Evolutionary conservation across 2,329 filamentous ascomycete genomes (phyloP), one percentile per base, ranked within the genome.

Genomic region (Fusarium phyllophilum): DNA sequence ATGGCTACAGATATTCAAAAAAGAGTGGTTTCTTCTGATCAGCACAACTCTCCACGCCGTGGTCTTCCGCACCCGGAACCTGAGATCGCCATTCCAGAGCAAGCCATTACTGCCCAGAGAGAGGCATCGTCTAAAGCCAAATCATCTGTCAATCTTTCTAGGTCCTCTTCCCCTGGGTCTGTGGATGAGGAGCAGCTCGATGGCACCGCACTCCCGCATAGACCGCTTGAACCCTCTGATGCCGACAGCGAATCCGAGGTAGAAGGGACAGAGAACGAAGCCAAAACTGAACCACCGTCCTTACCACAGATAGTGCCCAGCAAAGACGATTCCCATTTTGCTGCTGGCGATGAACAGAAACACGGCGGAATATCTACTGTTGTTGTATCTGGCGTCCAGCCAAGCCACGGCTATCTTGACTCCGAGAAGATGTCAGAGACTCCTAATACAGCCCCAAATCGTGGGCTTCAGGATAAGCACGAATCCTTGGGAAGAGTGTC

Each of bases 211-310:
- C 36, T 36, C 12, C 45, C 34, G 2, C 41, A 46, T 45, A 34
- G n/a, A 49, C 24, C 33, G 12, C 39, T 20, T 20, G 45, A 41
- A 17, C 39, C 34, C n/a, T 49, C 42, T 15, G 64, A 70, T 31
- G 26, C 56, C 20, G 69, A 73, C 6, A 73, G 51, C 29, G 69
- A 72, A 26, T 36, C 54, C 15, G 48, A 73, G 45, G 52, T 17
- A 44, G 56, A 62, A 18, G 29, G 31, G 22, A 38, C 26, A 20
- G 45, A 73, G 24, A 44, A 34, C 29, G 45, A 44, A 31, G 34
- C 34, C 26, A 42, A 60, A 31, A 36, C 22, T 13, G 60, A 44
- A 31, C 34, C 18, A 36, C 22, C 24, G 31, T 41, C 46, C 6
- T 33, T 38, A 41, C 34, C 24, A 22, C 44, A 52, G 13, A 26